phyloP scores from a whole-genome alignment of 768 basidiomycete genomes.

The Mycena filopes region DNA sequence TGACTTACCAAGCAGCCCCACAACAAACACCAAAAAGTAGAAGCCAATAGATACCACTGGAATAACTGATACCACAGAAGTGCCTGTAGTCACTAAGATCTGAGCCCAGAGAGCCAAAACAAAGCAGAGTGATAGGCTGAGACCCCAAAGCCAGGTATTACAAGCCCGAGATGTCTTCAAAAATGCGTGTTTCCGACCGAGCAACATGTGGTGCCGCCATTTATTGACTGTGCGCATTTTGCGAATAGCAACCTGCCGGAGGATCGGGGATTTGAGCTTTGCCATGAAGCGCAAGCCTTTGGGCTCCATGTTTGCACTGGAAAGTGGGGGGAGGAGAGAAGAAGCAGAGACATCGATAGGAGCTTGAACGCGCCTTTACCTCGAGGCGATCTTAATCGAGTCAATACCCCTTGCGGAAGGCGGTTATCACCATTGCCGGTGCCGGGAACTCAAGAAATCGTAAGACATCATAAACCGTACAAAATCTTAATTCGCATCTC shows the following conservation, averaged over 20 bases:
- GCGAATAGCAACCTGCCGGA: neutral
- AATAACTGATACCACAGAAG: neutral
- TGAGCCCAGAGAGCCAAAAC: conserved; percentile 1
- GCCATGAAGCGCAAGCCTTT: too few relatives aligned
- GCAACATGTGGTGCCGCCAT: conserved; percentile 8
- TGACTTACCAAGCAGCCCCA: neutral
- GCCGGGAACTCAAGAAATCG: too few relatives aligned
- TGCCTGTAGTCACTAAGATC: neutral
- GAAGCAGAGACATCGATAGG: neutral
- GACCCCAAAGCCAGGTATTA: conserved; percentile 1
- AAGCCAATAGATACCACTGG: neutral
- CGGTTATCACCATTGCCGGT: conserved; percentile 3
- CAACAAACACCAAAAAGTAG: neutral
- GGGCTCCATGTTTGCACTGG: too few relatives aligned
- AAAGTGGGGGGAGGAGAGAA: neutral
- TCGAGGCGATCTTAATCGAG: neutral
- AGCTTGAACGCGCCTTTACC: too few relatives aligned
- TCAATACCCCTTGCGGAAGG: neutral
- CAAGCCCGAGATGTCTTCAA: neutral
- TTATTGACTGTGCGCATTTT: conserved; percentile 1
- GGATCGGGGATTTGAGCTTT: neutral
- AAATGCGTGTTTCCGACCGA: conserved; percentile 10
- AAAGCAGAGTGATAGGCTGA: neutral
- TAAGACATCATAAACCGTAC: too few relatives aligned
- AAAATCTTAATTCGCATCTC: too few relatives aligned